These are phyloP conservation scores for Clonostachys byssicola DNA, from an alignment of 2,329 filamentous ascomycete species.

Conservation along the genomic window DNA sequence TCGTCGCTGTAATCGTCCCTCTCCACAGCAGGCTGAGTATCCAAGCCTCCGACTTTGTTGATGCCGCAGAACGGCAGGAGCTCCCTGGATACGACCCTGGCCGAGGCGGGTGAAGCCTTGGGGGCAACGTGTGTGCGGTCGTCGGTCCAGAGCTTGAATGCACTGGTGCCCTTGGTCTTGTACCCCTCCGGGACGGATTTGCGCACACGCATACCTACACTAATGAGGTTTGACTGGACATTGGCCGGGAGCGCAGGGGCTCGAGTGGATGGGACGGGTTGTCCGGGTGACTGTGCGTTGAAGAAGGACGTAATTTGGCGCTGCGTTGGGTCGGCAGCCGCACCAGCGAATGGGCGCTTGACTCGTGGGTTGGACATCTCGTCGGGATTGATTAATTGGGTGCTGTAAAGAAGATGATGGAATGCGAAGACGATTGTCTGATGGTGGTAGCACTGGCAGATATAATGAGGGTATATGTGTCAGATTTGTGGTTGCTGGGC, in stretches of 20 bases:
- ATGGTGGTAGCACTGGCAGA: no score
- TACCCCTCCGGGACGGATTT: slow-evolving; percentile 94
- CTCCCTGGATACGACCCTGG: slow-evolving; percentile 41
- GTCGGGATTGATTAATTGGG: neutral
- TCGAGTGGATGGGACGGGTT: slow-evolving; percentile 1
- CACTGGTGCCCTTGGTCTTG: slow-evolving; percentile 60
- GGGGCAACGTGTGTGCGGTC: slow-evolving; percentile 8
- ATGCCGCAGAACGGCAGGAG: slow-evolving; percentile 79
- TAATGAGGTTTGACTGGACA: slow-evolving; percentile 79
- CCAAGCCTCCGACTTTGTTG: slow-evolving; percentile 68
- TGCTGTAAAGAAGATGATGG: no score
- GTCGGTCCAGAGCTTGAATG: slow-evolving; percentile 47
- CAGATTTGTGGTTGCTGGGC: no score
- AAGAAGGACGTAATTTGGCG: slow-evolving; percentile 65
- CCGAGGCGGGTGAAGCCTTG: neutral
- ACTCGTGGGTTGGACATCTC: slow-evolving; percentile 48
- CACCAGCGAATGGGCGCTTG: slow-evolving; percentile 60
- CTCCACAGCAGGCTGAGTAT: slow-evolving; percentile 46
- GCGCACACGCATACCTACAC: slow-evolving; percentile 89
- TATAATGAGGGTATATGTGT: no score
- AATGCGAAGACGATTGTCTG: no score
- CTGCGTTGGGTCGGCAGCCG: slow-evolving; percentile 52
- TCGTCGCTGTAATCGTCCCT: slow-evolving; percentile 5
- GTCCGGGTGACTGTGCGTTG: slow-evolving; percentile 21
- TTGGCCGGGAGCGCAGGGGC: slow-evolving; percentile 54